Conservation (phyloP, 192 early-diverging fungal species). For the Backusella tarrabulga region DNA sequence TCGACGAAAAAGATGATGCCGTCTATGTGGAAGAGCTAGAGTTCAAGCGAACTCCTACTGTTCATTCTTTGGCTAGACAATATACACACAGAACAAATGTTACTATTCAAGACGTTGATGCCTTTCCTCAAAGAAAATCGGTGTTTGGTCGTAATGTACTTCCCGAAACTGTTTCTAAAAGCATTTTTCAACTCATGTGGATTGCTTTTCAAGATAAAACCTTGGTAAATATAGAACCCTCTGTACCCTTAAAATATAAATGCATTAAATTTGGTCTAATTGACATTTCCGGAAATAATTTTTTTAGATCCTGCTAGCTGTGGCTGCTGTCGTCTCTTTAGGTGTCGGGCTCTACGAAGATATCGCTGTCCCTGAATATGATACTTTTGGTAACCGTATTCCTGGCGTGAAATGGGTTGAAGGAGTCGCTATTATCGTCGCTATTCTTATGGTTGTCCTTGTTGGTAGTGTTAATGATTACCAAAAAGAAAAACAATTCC, state of each 20-base stretch:
- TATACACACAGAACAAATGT: constrained; percentile 6
- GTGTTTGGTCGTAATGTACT: constrained; percentile 69
- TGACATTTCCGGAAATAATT: neutral
- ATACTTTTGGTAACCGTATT: constrained; percentile 30
- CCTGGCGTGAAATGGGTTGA: constrained; percentile 84
- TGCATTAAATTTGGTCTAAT: neutral
- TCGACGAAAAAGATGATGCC: constrained; percentile 12
- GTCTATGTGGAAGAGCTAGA: constrained; percentile 13
- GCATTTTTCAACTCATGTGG: constrained; percentile 74
- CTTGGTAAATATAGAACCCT: constrained; percentile 43
- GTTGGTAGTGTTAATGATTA: constrained; percentile 82
- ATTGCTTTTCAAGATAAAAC: constrained; percentile 79
- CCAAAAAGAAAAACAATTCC: constrained; percentile 87
- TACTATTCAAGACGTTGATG: neutral
- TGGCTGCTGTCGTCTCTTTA: constrained; percentile 79
- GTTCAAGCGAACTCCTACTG: constrained; percentile 10
- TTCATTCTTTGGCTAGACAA: constrained; percentile 17
- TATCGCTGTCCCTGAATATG: constrained; percentile 47
- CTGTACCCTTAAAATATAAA: neutral
- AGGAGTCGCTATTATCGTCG: constrained; percentile 81
- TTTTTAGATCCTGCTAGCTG: constrained; percentile 53
- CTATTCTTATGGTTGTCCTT: constrained; percentile 73
- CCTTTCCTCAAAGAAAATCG: constrained; percentile 55
- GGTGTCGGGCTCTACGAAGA: constrained; percentile 85
- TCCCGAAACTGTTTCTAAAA: constrained; percentile 64